Evolutionary conservation across 768 basidiomycete species (phyloP).

Genomic region (Boletus reticuloceps): DNA sequence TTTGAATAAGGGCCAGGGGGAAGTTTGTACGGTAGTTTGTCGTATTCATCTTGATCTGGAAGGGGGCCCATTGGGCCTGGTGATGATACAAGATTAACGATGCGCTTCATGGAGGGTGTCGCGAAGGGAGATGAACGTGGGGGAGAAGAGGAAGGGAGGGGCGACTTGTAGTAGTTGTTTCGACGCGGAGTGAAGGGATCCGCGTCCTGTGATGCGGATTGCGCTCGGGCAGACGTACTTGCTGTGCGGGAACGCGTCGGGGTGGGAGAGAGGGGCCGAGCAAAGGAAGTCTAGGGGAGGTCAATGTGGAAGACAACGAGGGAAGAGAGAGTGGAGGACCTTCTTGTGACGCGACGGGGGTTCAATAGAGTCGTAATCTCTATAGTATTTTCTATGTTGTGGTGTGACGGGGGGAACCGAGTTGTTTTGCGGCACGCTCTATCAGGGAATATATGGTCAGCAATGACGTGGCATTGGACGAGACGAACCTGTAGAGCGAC

Average conservation of each 20-base stretch:
- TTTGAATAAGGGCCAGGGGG: constrained; percentile 83
- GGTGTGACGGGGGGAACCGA: constrained; percentile 49
- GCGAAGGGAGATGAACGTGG: constrained; percentile 57
- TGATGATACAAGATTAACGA: constrained; percentile 79
- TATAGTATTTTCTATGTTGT: constrained; percentile 60
- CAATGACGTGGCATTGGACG: constrained; percentile 14
- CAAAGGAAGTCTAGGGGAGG: constrained; percentile 20
- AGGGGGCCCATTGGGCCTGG: constrained; percentile 72
- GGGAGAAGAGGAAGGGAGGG: constrained; percentile 61
- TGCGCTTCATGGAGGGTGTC: constrained; percentile 54
- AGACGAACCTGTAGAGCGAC: constrained; percentile 40
- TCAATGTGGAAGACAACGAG: neutral
- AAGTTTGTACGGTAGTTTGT: constrained; percentile 67
- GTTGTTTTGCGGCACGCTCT: constrained; percentile 32
- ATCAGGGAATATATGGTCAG: constrained; percentile 12
- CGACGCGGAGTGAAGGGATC: constrained; percentile 52
- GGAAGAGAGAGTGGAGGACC: constrained; percentile 9
- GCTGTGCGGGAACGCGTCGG: constrained; percentile 35
- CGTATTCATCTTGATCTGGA: constrained; percentile 64
- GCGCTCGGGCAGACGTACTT: constrained; percentile 29
- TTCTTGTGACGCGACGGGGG: constrained; percentile 32
- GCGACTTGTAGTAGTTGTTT: constrained; percentile 42
- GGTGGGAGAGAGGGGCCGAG: constrained; percentile 46
- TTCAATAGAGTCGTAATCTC: constrained; percentile 37
- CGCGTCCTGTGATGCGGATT: constrained; percentile 33